phyloP scores from a whole-genome alignment of 129 eudicot genomes.

The Escallonia herrerae region DNA sequence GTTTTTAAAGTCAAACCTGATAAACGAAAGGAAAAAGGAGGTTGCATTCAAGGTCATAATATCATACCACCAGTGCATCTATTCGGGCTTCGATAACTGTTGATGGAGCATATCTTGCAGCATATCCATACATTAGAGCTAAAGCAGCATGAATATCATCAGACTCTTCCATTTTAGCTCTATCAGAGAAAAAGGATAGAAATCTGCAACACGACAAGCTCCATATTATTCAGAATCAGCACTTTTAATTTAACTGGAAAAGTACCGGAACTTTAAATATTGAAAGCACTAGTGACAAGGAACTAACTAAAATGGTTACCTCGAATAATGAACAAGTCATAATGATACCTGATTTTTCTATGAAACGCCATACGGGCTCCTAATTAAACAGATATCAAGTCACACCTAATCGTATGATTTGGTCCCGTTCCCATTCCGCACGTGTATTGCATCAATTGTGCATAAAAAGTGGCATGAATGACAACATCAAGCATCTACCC shows the following conservation, averaged over 20 bases:
- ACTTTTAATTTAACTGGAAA: not conserved
- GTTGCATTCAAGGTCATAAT: not conserved
- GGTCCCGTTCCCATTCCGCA: not conserved
- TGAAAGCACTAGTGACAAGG: not conserved
- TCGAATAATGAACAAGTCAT: not conserved
- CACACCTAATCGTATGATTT: not conserved
- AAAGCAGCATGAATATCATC: slow-evolving; percentile 98
- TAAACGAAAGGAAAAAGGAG: too few species aligned
- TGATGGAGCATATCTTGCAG: slow-evolving; percentile 99
- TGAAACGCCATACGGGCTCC: too few species aligned
- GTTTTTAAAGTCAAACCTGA: too few species aligned
- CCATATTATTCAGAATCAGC: slow-evolving; percentile 2
- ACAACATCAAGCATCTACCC: slow-evolving; percentile 1
- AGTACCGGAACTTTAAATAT: not conserved
- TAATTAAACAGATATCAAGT: not conserved
- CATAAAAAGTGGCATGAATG: not conserved
- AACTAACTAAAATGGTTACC: not conserved
- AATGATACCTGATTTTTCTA: not conserved
- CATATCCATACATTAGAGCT: slow-evolving; percentile 99
- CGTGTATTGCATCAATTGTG: not conserved
- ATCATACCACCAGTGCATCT: slow-evolving; percentile 89
- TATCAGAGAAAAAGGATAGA: slow-evolving; percentile 76
- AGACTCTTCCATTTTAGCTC: slow-evolving; percentile 80
- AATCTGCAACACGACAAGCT: slow-evolving; percentile 49
- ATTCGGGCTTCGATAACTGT: slow-evolving; percentile 98